Evolutionary conservation across 78 protist species (phyloP), one percentile per base, ranked within the genome.

Genomic region (Dictyostelium intermedium): DNA sequence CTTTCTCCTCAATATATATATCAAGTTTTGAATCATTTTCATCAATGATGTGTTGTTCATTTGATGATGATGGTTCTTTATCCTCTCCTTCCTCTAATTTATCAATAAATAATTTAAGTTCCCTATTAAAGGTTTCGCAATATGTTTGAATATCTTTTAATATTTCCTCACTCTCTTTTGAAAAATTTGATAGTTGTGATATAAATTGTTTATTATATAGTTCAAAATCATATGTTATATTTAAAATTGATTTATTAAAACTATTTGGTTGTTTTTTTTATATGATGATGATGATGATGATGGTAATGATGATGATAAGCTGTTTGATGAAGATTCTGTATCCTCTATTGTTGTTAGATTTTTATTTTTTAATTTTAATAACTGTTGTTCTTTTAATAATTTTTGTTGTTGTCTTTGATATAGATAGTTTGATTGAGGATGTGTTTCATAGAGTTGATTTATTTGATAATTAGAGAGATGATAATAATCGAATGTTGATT

Each of bases 181-280:
- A 34, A 20, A n/a, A 60, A 69, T 25, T 84, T 72, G 61, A 84
- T 84, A 35, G 27, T 25, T 41, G 27, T 11, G 61, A 41, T 11
- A 87, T 50, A 41, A 87, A 79, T 87, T 66, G 56, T 39, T 78
- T 78, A 66, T 87, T 87, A 87, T 87, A 87, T 35, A 87, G 20
- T 80, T 80, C 84, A 25, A 47, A 80, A n/a, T 87, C 93, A 23
- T 76, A 47, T 8, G 63, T 35, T 30, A 47, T 37, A 47, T 53
- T 32, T 6, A 47, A 35, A 27, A 30, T 80, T 47, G 37, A 47
- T 80, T 56, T 56, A 56, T 56, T 56, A 56, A 56, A 56, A 6
- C 27, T 56, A 20, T 20, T 30, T 45, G 30, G 50, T 82, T 66
- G 89, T 66, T n/a, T 41, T 66, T 60, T n/a, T 35, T 82, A 13